phyloP scores from a whole-genome alignment of 768 basidiomycete species.

The Pulveroboletus sp. region DNA sequence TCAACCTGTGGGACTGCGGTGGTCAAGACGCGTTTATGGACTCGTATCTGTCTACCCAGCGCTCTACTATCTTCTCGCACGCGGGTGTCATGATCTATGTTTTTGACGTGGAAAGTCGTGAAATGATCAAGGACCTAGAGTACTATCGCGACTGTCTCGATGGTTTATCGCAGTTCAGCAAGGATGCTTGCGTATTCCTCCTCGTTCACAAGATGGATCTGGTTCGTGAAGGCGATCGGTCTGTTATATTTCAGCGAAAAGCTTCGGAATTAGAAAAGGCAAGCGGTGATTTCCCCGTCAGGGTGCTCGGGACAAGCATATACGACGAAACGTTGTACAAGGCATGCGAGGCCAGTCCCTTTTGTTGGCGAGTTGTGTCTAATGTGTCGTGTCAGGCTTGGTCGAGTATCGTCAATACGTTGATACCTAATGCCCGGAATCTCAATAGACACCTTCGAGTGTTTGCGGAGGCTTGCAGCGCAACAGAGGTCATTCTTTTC shows the following conservation, averaged over 20 bases:
- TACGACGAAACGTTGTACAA: conserved; percentile 97
- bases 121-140: conserved; percentile 79
- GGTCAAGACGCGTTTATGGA: conserved; percentile 99
- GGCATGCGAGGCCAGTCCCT: conserved; percentile 36
- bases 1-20: conserved; percentile 98
- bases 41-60: conserved; percentile 87
- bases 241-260: conserved; percentile 63
- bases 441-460: conserved; percentile 83
- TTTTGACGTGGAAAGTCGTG: conserved; percentile 88
- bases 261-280: conserved; percentile 66
- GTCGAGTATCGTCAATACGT: conserved; percentile 94
- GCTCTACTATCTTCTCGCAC: conserved; percentile 92
- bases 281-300: conserved; percentile 55
- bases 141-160: conserved; percentile 92
- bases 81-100: conserved; percentile 98
- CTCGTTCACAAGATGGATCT: conserved; percentile 99
- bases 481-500: conserved; percentile 92
- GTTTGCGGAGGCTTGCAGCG: conserved; percentile 82
- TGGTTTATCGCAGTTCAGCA: conserved; percentile 71
- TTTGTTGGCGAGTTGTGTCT: conserved; percentile 4
- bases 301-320: conserved; percentile 90
- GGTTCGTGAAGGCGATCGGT: conserved; percentile 54
- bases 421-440: conserved; percentile 92
- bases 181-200: conserved; percentile 81
- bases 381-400: conserved; percentile 65